Base-by-base conservation (phyloP, 2,329 filamentous ascomycete species). In the Orbilia brochopaga region DNA sequence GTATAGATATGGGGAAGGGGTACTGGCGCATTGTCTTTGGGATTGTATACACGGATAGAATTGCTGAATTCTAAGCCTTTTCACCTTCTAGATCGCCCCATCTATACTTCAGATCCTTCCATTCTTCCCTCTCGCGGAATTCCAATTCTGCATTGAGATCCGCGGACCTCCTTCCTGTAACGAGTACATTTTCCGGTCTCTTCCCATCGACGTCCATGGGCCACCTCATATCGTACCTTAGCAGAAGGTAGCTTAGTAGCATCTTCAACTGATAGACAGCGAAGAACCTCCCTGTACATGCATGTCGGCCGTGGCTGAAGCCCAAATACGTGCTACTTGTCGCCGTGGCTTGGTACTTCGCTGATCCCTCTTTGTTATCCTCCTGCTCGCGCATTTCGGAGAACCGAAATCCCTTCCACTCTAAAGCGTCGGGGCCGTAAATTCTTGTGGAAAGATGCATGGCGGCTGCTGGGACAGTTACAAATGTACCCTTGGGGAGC, bases 351-450 rank as follows among this genome's bases (percentile, higher is more conserved):
- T 75, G 75, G 32, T 73, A 67, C n/a, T 73, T 75, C 40, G 73
- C 44, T 23, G 50, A 44, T 13, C 17, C 15, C 32, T 65, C 66
- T 23, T 70, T 51, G 23, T 48, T 48, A 1, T 72, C 75, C 19
- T 75, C 75, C 1, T 74, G 67, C 61, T 80, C 79, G 1, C 80
- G 77, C 8, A 76, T 62, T 1, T 79, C 77, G 2, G 80, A 79
- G 59, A 81, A 83, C 0, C 81, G 77, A 59, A 81, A 82, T 0
- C 80, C 81, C 17, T 82, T 81, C 72, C 78, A 83, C 23, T 79
- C 78, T 6, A 75, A 30, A 0, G 80, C 77, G 1, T 81, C 78
- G 6, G 59, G 27, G 3, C 79, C 77, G 44, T 79, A 78, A 0
- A 50, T 60, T 0, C 78, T 77, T 2, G 60, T 60, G 50, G 82